phyloP scores from a whole-genome alignment of 345 rosid species.

The Firmiana major region DNA sequence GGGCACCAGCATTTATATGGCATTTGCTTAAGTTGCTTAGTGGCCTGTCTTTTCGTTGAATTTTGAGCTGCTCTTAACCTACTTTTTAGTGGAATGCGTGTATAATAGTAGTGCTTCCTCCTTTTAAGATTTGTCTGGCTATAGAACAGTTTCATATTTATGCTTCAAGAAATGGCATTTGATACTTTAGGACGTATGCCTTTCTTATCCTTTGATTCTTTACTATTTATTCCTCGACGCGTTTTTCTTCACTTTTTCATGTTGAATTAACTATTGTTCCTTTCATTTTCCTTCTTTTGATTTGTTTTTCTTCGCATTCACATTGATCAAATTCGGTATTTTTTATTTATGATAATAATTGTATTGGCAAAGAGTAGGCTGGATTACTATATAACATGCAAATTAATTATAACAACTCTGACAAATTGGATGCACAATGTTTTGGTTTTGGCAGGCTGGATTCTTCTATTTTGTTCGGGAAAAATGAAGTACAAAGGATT shows the following conservation, averaged over 20 bases:
- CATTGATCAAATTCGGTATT: not conserved
- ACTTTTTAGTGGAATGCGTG: slow-evolving; percentile 26
- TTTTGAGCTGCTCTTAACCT: not conserved
- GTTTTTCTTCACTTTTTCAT: not conserved
- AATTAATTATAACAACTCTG: too few species aligned
- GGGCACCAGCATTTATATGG: not conserved
- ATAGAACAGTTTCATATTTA: not conserved
- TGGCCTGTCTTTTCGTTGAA: slow-evolving; percentile 12
- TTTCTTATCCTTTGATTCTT: not conserved
- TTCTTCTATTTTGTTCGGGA: too few species aligned
- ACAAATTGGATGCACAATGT: too few species aligned
- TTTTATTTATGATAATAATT: too few species aligned
- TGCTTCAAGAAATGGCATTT: not conserved
- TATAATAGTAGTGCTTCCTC: not conserved
- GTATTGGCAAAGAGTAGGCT: too few species aligned
- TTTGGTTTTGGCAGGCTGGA: too few species aligned
- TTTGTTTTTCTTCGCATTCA: not conserved
- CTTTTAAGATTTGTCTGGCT: not conserved
- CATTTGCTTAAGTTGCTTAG: slow-evolving; percentile 7
- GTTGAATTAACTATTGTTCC: not conserved
- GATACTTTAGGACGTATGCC: not conserved
- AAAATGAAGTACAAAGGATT: too few species aligned
- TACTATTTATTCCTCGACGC: not conserved
- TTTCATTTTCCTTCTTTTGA: not conserved
- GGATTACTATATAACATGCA: too few species aligned